phyloP scores from a whole-genome alignment of 2,329 filamentous ascomycete genomes.

The Trichoderma breve region DNA sequence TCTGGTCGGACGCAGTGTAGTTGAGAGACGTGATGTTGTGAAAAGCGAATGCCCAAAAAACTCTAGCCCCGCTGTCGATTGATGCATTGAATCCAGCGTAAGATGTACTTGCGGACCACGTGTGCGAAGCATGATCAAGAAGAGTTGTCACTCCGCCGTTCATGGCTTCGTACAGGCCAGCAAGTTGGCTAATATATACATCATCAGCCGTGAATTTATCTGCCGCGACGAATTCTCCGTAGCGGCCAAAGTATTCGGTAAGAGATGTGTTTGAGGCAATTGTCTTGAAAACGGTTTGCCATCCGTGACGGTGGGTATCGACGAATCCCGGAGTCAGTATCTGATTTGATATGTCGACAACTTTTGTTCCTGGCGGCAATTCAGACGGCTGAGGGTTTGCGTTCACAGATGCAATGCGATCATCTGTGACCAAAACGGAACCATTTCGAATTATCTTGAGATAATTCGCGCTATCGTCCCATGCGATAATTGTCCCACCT shows the following conservation, averaged over 20 bases:
- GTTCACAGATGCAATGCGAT: constrained; percentile 38
- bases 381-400: constrained; percentile 22
- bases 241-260: constrained; percentile 46
- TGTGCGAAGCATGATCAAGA: constrained; percentile 53
- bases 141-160: constrained; percentile 53
- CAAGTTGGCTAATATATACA: constrained; percentile 46
- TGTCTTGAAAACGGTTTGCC: constrained; percentile 56
- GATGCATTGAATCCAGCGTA: constrained; percentile 46
- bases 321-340: constrained; percentile 56
- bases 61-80: constrained; percentile 47
- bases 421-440: constrained; percentile 40
- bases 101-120: constrained; percentile 42
- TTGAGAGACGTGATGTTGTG: constrained; percentile 25
- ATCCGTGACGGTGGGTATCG: constrained; percentile 55
- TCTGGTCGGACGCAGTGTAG: constrained; percentile 38
- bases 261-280: constrained; percentile 51
- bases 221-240: constrained; percentile 35
- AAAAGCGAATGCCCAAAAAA: constrained; percentile 43
- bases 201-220: constrained; percentile 41
- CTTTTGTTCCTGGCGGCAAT: constrained; percentile 30
- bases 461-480: constrained; percentile 33
- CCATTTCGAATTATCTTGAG: constrained; percentile 41
- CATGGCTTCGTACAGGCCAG: constrained; percentile 49
- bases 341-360: constrained; percentile 49
- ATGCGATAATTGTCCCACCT: constrained; percentile 43